Base-by-base conservation (phyloP, 2,329 filamentous ascomycete species). In the Alternaria gansuensis region DNA sequence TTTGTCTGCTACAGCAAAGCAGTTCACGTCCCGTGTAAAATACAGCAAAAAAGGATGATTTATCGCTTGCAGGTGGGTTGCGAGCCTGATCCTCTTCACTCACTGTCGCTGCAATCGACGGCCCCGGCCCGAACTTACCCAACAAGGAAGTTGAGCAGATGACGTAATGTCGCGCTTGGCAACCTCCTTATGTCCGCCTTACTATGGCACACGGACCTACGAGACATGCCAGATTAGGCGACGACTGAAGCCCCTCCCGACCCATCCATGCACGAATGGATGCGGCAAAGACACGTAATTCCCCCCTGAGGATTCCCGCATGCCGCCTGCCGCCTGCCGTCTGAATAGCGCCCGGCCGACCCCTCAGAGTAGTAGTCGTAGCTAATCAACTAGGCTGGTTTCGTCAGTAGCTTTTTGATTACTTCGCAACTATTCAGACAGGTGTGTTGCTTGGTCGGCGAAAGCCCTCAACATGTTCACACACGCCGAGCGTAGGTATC, bases 221-320 rank as follows among this genome's bases (percentile, higher is more conserved):
- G 13, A 33, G 44, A 24, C 44, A 33, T 46, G 29, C 21, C 31
- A 48, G 14, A 26, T 26, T 33, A 33, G 44, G 33, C 34, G 29
- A 36, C 26, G 21, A 34, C 29, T 48, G 21, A 48, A 21, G 29
- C 21, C 24, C 31, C 29, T 33, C 21, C 31, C 33, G 29, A 13
- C 10, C 44, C 29, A 34, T 24, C 31, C 44, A 40, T 40, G 37
- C 24, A 5, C 10, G 9, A 39, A 10, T 39, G 24, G 46, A n/a
- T 37, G 28, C 46, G 53, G 53, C 4, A 41, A 24, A 34, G 43
- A 24, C 29, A 43, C 51, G 8, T 58, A 10, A 24, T 43, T 28
- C 31, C 41, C 48, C 21, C 36, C 24, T 54, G 17, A 46, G 46
- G 40, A 51, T 57, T 45, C 31, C 29, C 41, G 49, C 51, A 33